These are phyloP conservation scores for Wakefieldia striispora DNA, from an alignment of 768 basidiomycete species.

Conservation along the genomic window DNA sequence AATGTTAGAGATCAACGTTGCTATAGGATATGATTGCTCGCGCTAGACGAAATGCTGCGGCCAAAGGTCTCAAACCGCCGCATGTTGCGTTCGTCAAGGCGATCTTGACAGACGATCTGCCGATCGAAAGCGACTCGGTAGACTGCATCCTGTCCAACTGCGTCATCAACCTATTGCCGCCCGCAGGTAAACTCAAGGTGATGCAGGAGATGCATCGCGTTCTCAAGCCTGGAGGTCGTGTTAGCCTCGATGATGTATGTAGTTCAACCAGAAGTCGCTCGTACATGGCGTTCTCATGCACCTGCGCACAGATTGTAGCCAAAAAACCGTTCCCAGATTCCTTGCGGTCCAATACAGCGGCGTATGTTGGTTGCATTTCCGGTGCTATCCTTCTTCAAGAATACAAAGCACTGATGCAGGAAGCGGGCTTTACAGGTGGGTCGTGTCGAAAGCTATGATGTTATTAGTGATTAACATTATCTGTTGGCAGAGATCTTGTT, in stretches of 20 bases:
- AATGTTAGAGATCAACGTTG: background rate
- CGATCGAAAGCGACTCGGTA: conserved; percentile 45
- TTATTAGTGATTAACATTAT: background rate
- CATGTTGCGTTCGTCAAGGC: conserved; percentile 49
- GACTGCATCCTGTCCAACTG: conserved; percentile 61
- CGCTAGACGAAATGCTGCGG: conserved; percentile 44
- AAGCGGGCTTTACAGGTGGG: conserved; percentile 44
- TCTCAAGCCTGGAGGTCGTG: conserved; percentile 55
- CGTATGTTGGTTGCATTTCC: conserved; percentile 46
- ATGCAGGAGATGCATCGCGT: conserved; percentile 49
- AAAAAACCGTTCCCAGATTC: conserved; percentile 41
- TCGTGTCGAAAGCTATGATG: background rate
- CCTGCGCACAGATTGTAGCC: conserved; percentile 41
- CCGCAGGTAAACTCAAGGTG: conserved; percentile 38
- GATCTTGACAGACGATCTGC: conserved; percentile 42
- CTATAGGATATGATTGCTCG: conserved; percentile 49
- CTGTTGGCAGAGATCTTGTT: conserved; percentile 38
- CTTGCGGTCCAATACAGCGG: conserved; percentile 39
- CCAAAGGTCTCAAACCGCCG: conserved; percentile 43
- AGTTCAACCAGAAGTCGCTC: background rate
- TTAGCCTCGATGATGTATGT: conserved; percentile 50
- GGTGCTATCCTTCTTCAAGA: conserved; percentile 42
- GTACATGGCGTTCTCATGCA: background rate
- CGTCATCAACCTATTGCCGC: conserved; percentile 50
- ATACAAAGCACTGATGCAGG: conserved; percentile 37